Percentiles rank a stretch among this genome's conserved stretches.
Evolutionary conservation across 371 early-diverging fungal species (phyloP).

Genomic region (Amoeboaphelidium protococcarum): DNA sequence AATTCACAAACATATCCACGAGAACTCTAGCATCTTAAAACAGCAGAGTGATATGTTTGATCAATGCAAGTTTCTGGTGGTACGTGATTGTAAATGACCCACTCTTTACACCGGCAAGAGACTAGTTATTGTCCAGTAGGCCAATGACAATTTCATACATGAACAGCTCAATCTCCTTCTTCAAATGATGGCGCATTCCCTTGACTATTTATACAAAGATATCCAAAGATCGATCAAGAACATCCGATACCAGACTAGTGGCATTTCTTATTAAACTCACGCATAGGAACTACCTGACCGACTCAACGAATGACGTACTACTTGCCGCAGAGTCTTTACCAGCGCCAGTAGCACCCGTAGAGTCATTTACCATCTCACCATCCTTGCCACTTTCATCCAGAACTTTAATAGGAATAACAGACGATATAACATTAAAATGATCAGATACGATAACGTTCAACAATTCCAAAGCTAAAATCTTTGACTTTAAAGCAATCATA

Average conservation of each 20-base stretch:
- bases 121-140: constrained; percentile 33
- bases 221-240: constrained; percentile 52
- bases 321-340: neutral
- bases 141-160: constrained; percentile 43
- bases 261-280: constrained; percentile 50
- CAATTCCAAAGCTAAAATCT: neutral
- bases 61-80: constrained; percentile 16
- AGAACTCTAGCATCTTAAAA: constrained; percentile 49
- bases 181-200: constrained; percentile 35
- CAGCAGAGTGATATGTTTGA: constrained; percentile 22
- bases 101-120: constrained; percentile 14
- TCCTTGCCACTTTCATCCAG: constrained; percentile 10
- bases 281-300: constrained; percentile 54
- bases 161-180: constrained; percentile 40
- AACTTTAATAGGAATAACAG: constrained; percentile 8
- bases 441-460: constrained; percentile 1
- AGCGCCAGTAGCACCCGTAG: neutral
- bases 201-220: constrained; percentile 46
- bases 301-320: constrained; percentile 29
- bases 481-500: neutral
- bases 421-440: constrained; percentile 10
- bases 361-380: neutral
- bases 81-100: constrained; percentile 12
- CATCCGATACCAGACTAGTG: constrained; percentile 39
- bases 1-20: constrained; percentile 85